A percentile compares a stretch with the other conserved stretches of the same genome.
These are phyloP conservation scores for Naganishia onofrii DNA, from an alignment of 768 basidiomycete genomes.

Conservation along the genomic window DNA sequence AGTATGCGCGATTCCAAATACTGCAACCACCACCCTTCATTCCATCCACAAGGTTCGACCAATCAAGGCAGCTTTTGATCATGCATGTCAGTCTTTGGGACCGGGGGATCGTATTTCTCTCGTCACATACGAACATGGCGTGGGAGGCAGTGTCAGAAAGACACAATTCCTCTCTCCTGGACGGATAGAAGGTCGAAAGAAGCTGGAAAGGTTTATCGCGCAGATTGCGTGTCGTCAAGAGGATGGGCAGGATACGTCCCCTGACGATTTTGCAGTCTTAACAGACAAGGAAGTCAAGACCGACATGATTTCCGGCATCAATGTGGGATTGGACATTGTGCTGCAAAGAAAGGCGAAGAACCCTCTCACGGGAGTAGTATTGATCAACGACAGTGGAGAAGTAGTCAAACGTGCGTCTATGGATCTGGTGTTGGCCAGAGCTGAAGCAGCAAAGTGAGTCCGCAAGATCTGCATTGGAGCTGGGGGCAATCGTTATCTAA, in stretches of 20 bases:
- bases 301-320: constrained; percentile 97
- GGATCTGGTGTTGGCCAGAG: constrained; percentile 94
- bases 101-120: constrained; percentile 77
- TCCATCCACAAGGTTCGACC: constrained; percentile 81
- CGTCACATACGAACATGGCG: constrained; percentile 88
- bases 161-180: constrained; percentile 86
- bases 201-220: constrained; percentile 76
- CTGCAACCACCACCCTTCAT: constrained; percentile 61
- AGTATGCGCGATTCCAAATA: constrained; percentile 78
- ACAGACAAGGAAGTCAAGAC: constrained; percentile 87
- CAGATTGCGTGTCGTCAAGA: constrained; percentile 56
- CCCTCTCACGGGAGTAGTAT: constrained; percentile 82
- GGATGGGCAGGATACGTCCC: constrained; percentile 51
- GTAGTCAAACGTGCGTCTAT: constrained; percentile 91
- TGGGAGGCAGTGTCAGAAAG: constrained; percentile 76
- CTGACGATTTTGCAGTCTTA: constrained; percentile 66
- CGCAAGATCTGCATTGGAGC: background rate
- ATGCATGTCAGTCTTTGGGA: constrained; percentile 72
- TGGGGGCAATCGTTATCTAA: background rate
- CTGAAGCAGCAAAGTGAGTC: constrained; percentile 79
- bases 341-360: constrained; percentile 90
- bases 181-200: constrained; percentile 64
- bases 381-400: constrained; percentile 89
- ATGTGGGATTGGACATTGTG: constrained; percentile 92
- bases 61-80: constrained; percentile 82